These are phyloP conservation scores for Oryza meyeriana DNA, from an alignment of 176 grass and related monocot species.

Conservation along the genomic window DNA sequence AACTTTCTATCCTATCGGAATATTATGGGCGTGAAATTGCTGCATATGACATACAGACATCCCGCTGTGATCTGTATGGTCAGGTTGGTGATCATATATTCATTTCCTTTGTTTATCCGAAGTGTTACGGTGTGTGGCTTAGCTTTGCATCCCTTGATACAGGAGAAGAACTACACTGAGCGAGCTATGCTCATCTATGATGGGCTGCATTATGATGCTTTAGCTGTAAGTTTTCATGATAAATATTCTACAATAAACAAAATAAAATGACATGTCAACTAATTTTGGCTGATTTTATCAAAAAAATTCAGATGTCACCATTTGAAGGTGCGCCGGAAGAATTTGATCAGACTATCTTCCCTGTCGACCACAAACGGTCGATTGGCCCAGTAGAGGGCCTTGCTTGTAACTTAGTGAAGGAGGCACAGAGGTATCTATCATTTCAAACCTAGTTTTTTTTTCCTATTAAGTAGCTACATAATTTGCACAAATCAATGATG, in stretches of 20 bases:
- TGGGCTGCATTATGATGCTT: conserved; percentile 92
- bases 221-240: conserved; percentile 73
- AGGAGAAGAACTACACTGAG: conserved; percentile 79
- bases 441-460: background rate
- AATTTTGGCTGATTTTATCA: conserved; percentile 8
- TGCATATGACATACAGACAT: conserved; percentile 91
- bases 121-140: background rate
- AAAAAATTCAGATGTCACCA: conserved; percentile 67
- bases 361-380: conserved; percentile 54
- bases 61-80: conserved; percentile 92
- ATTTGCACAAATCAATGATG: background rate
- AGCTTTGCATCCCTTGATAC: conserved; percentile 33
- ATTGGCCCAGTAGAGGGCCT: conserved; percentile 72
- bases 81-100: conserved; percentile 47
- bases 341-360: conserved; percentile 94
- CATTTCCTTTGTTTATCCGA: background rate
- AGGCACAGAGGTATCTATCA: conserved; percentile 58
- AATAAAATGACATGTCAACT: background rate
- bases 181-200: conserved; percentile 96
- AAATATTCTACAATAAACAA: background rate
- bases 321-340: conserved; percentile 87
- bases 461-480: background rate
- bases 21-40: conserved; percentile 92
- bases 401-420: conserved; percentile 80
- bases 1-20: conserved; percentile 83